Evolutionary conservation across 208 protist genomes (phyloP), one percentile per base, ranked within the genome.

Genomic region (Leptomonas seymouri): DNA sequence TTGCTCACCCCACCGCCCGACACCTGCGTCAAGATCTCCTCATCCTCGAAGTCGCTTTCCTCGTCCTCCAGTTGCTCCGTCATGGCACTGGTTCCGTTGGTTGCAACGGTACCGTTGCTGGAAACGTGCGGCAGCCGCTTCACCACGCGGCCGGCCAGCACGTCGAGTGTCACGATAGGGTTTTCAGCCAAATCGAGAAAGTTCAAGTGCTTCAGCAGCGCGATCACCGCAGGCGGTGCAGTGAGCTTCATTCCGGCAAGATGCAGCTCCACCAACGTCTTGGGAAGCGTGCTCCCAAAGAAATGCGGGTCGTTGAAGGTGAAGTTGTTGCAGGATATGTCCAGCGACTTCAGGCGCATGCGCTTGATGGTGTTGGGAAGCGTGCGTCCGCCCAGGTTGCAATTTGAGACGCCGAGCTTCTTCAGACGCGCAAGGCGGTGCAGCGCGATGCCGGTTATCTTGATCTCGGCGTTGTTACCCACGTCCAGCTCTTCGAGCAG

Each of bases 291-390:
- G 30, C 66, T 65, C 18, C 91, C 89, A 67, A 94, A 96, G 65
- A 96, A 96, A 46, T 88, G 67, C 5, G 63, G 62, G 31, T 81
- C 76, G 21, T 88, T 76, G 79, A 93, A 93, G 49, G 74, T 67
- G 62, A 90, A 92, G 31, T 64, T 31, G 64, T 96, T 96, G 62
- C 56, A 59, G 0, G 91, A 96, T 34, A 96, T 93, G 63, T 96
- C 89, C 20, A 96, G 80, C 45, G 74, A 60, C 28, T 67, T 67
- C 20, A 96, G 73, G 31, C 67, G 76, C 41, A 91, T 76, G 14
- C 67, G 45, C 45, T 84, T 84, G 18, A 96, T 76, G 15, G 84
- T 71, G 45, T 39, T 67, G 2, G 91, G 91, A 21, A 96, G 70
- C 25, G 57, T 71, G 46, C 85, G 76, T 11, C 85, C 85, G 18